Conservation (phyloP, 768 basidiomycete species). For the Leccinum subtestaceum region DNA sequence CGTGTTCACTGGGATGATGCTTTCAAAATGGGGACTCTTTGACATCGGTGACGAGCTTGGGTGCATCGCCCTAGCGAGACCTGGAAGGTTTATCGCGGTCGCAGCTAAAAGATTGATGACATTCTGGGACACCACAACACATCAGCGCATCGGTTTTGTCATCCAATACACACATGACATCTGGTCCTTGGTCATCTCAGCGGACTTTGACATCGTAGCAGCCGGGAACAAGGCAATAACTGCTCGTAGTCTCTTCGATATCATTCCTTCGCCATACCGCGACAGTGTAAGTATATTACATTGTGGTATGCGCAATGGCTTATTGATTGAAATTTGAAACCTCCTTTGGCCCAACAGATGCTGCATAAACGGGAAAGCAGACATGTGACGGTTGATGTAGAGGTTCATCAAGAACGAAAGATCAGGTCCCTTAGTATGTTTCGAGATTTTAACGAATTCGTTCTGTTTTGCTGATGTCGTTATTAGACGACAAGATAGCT, state of each 20-base stretch:
- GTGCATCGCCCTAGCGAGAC: neutral
- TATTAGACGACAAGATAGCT: neutral
- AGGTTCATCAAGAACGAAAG: neutral
- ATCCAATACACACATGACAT: neutral
- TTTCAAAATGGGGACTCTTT: neutral
- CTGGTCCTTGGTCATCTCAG: neutral
- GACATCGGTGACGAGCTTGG: no score
- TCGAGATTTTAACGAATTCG: neutral
- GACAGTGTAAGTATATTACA: constrained; percentile 1
- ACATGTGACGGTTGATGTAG: neutral
- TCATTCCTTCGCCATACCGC: constrained; percentile 4
- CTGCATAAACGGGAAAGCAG: neutral
- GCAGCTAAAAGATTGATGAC: neutral
- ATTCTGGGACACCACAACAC: neutral
- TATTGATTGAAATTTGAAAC: no score
- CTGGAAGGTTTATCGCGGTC: neutral
- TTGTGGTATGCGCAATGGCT: neutral
- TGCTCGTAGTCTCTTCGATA: neutral
- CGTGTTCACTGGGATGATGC: neutral
- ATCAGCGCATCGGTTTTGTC: neutral
- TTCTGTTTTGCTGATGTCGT: neutral
- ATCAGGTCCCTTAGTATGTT: neutral
- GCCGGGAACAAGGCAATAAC: constrained; percentile 1
- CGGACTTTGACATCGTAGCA: constrained; percentile 1
- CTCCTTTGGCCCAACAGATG: neutral